Percentiles rank a stretch among this genome's conserved stretches.
Evolutionary conservation across 345 rosid genomes (phyloP).

Genomic region (Excoecaria agallocha): DNA sequence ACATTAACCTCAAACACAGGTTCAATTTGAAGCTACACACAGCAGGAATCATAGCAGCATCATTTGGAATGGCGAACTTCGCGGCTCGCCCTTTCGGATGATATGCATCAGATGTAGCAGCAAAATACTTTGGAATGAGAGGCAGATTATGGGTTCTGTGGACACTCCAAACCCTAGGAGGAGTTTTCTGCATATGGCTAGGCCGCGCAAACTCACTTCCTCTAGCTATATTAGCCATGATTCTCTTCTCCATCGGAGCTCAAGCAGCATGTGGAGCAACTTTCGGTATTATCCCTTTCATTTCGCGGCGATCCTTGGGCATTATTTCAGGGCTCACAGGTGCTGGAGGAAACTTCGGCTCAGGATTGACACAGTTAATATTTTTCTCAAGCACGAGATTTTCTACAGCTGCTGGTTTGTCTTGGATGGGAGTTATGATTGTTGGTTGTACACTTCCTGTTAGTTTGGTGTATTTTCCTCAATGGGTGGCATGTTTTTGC

Average conservation of each 20-base stretch:
- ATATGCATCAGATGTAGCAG: constrained; percentile 46
- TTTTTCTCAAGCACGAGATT: constrained; percentile 56
- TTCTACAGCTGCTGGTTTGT: constrained; percentile 55
- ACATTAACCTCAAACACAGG: background rate
- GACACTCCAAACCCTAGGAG: constrained; percentile 73
- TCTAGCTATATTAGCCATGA: constrained; percentile 60
- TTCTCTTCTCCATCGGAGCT: constrained; percentile 68
- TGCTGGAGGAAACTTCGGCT: constrained; percentile 78
- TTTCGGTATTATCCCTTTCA: constrained; percentile 71
- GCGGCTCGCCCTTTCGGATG: constrained; percentile 78
- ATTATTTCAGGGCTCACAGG: constrained; percentile 75
- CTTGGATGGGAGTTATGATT: constrained; percentile 73
- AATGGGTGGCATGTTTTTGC: constrained; percentile 74
- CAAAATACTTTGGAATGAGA: constrained; percentile 51
- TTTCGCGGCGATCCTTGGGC: constrained; percentile 68
- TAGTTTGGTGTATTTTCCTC: constrained; percentile 64
- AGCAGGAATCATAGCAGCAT: constrained; percentile 71
- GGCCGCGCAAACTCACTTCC: constrained; percentile 66
- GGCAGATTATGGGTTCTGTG: constrained; percentile 76
- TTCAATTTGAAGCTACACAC: constrained; percentile 59
- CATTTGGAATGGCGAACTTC: constrained; percentile 76
- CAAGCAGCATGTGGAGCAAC: constrained; percentile 91
- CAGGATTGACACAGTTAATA: constrained; percentile 67
- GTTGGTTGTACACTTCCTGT: constrained; percentile 61
- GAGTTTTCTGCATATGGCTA: constrained; percentile 70